Base-by-base conservation (phyloP, 768 basidiomycete species). In the Tulasnella sp. region DNA sequence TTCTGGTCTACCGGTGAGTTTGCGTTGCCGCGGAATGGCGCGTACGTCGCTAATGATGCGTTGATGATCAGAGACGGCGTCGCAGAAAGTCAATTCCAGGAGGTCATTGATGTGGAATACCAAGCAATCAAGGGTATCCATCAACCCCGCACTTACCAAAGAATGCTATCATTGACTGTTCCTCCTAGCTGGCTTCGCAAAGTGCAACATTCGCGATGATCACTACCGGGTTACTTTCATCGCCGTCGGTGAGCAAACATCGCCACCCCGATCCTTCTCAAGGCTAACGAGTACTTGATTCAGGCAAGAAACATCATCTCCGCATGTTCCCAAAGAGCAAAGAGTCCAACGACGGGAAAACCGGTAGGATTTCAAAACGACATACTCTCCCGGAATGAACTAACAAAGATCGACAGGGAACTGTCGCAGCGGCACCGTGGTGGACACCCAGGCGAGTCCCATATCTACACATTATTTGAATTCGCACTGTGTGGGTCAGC, bases 271-370 rank as follows among this genome's bases (percentile, higher is more conserved):
- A 8, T 31, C 17, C 9, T 17, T 43, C 54, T 55, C 3, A 55
- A 34, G 34, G 7, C 22, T 3, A 22, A 7, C 53, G 7, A 7
- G 15, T 24, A 27, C 19, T 19, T 15, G 41, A 22, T 44, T 25
- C 3, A 55, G 54, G 54, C 41, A 55, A 55, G 42, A 55, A 45
- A 10, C 62, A 62, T 24, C 62, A 61, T 42, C 31, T 62, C 24
- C 60, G 62, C 3, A 63, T 62, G 62, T 62, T 62, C 42, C 62
- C 62, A 17, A 27, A n/a, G n/a, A n/a, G n/a, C n/a, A n/a, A n/a
- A n/a, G n/a, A n/a, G n/a, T n/a, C n/a, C n/a, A n/a, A n/a, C n/a
- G n/a, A 5, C 34, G 34, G 44, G 24, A 30, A 27, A 10, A 27
- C 11, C 22, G 50, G 53, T 21, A 24, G 34, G n/a, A n/a, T n/a